Evolutionary conservation across 805 yeast species (phyloP).

Genomic region (Jamesozyma piceae): DNA sequence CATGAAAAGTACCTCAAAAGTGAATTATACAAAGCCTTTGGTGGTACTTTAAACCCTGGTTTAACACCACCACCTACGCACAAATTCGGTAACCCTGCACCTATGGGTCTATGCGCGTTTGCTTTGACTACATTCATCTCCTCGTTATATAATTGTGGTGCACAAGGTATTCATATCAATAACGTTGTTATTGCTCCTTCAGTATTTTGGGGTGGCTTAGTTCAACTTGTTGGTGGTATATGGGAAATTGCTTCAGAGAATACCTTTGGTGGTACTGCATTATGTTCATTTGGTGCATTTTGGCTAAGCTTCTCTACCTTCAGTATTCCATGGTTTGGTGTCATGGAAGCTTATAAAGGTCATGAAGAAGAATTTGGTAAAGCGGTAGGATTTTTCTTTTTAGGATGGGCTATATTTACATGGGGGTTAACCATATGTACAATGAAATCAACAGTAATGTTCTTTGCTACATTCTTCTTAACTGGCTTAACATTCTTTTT

Average conservation of each 20-base stretch:
- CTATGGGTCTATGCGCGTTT: constrained; percentile 52
- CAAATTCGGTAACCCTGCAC: constrained; percentile 56
- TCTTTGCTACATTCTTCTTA: constrained; percentile 46
- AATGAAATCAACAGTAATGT: constrained; percentile 53
- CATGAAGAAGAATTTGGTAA: constrained; percentile 31
- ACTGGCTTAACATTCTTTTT: constrained; percentile 48
- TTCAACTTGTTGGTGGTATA: constrained; percentile 53
- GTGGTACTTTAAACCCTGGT: constrained; percentile 78
- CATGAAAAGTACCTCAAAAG: constrained; percentile 53
- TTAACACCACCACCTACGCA: constrained; percentile 44
- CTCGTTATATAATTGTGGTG: constrained; percentile 45
- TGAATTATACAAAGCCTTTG: constrained; percentile 59
- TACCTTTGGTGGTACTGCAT: constrained; percentile 59
- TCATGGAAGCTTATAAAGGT: constrained; percentile 42
- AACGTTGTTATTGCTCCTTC: constrained; percentile 50
- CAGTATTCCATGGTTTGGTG: constrained; percentile 49
- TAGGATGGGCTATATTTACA: constrained; percentile 59
- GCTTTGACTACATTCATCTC: constrained; percentile 54
- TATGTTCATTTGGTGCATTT: constrained; percentile 57
- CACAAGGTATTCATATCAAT: constrained; percentile 42
- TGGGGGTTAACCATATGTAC: constrained; percentile 45
- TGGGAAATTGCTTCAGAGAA: constrained; percentile 58
- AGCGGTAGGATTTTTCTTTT: constrained; percentile 50
- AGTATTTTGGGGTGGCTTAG: constrained; percentile 52
- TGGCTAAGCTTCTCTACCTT: constrained; percentile 61